Percentiles rank a stretch among this genome's conserved stretches.
Evolutionary conservation across 2,329 filamentous ascomycete genomes (phyloP).

Genomic region (Colletotrichum lindemuthianum): DNA sequence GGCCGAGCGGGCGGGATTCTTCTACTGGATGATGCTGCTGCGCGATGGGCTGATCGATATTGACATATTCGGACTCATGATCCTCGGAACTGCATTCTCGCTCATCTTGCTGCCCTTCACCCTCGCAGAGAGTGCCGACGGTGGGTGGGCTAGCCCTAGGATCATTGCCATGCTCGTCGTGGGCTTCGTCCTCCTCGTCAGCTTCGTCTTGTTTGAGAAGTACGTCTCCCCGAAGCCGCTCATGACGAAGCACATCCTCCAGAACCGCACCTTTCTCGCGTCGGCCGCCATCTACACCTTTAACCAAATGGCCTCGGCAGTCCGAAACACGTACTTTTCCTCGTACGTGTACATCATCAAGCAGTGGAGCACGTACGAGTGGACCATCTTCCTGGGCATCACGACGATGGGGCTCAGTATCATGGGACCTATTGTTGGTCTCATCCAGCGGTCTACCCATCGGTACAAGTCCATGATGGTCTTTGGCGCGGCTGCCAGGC

Average conservation of each 20-base stretch:
- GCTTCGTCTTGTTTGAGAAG: constrained; percentile 47
- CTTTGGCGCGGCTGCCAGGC: constrained; percentile 47
- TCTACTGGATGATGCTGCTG: constrained; percentile 39
- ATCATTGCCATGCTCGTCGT: constrained; percentile 43
- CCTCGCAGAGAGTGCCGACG: constrained; percentile 51
- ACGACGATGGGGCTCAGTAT: constrained; percentile 52
- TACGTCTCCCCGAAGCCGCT: constrained; percentile 46
- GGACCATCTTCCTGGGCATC: constrained; percentile 52
- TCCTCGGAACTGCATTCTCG: constrained; percentile 65
- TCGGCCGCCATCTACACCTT: constrained; percentile 44
- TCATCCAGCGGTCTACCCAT: constrained; percentile 49
- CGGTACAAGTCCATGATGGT: constrained; percentile 54
- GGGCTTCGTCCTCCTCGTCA: constrained; percentile 42
- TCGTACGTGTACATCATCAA: constrained; percentile 53
- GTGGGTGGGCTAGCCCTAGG: constrained; percentile 46
- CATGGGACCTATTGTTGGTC: constrained; percentile 47
- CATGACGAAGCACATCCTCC: constrained; percentile 45
- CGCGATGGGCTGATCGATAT: constrained; percentile 63
- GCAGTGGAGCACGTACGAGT: constrained; percentile 52
- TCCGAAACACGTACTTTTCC: constrained; percentile 49
- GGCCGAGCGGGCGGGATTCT: constrained; percentile 17
- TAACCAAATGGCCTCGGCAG: constrained; percentile 47
- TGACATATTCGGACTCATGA: constrained; percentile 66
- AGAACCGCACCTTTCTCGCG: constrained; percentile 46
- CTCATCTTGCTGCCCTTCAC: constrained; percentile 73